Evolutionary conservation across 2,329 filamentous ascomycete species (phyloP).

Genomic region (Byssothecium circinans): DNA sequence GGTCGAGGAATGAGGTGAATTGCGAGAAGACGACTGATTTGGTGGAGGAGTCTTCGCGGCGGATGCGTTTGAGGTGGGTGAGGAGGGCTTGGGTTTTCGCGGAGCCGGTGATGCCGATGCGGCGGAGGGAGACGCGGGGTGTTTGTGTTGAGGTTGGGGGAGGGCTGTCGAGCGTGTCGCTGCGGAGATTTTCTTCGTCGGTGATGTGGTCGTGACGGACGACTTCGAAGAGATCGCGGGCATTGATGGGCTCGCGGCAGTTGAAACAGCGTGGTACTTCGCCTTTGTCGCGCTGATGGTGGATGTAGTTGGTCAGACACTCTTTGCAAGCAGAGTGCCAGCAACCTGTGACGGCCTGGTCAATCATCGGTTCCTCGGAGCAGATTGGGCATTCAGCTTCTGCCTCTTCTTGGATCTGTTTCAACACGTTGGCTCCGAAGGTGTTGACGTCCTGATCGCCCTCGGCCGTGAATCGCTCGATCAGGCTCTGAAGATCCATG

Average conservation of each 20-base stretch:
- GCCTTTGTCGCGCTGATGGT: constrained; percentile 77
- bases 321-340: constrained; percentile 98
- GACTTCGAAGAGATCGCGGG: constrained; percentile 88
- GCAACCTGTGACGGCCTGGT: constrained; percentile 91
- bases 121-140: constrained; percentile 61
- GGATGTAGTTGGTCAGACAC: constrained; percentile 87
- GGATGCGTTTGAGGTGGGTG: constrained; percentile 69
- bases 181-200: constrained; percentile 48
- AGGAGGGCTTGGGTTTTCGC: constrained; percentile 86
- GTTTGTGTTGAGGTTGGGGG: constrained; percentile 31
- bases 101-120: constrained; percentile 70
- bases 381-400: constrained; percentile 92
- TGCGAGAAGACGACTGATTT: constrained; percentile 97
- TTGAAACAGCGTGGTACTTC: constrained; percentile 83
- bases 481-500: constrained; percentile 88
- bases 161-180: constrained; percentile 28
- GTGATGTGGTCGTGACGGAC: constrained; percentile 71
- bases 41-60: constrained; percentile 65
- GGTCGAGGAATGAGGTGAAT: constrained; percentile 92
- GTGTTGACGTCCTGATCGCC: constrained; percentile 63
- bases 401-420: constrained; percentile 88
- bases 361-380: constrained; percentile 91
- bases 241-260: constrained; percentile 80
- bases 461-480: constrained; percentile 76
- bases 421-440: constrained; percentile 84